phyloP scores from a whole-genome alignment of 192 early-diverging fungal species.

The Backusella tuberculispora region DNA sequence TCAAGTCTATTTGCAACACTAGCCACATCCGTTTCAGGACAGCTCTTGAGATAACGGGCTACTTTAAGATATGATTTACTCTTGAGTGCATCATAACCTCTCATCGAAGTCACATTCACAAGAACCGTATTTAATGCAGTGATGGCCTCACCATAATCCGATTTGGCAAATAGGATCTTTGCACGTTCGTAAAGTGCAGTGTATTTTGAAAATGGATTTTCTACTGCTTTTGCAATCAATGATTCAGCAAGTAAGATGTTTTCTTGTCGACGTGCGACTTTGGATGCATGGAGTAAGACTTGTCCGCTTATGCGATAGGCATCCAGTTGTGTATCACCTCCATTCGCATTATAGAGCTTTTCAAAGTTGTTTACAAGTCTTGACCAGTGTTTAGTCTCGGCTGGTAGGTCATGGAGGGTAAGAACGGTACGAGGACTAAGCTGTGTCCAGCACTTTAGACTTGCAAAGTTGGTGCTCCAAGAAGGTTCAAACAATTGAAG shows the following conservation, averaged over 20 bases:
- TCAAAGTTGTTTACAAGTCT: constrained; percentile 20
- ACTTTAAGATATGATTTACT: constrained; percentile 27
- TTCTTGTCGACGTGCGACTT: constrained; percentile 22
- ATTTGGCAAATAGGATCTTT: constrained; percentile 22
- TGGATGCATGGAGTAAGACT: constrained; percentile 13
- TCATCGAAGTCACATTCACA: neutral
- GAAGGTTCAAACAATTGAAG: constrained; percentile 6
- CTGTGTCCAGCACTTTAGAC: constrained; percentile 11
- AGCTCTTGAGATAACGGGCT: constrained; percentile 22
- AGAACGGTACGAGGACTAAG: neutral
- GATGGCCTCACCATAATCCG: constrained; percentile 4
- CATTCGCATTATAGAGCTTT: neutral
- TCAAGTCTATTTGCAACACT: neutral
- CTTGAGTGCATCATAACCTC: neutral
- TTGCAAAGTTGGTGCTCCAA: neutral
- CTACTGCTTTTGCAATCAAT: constrained; percentile 1
- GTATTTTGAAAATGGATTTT: neutral
- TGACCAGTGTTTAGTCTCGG: constrained; percentile 26
- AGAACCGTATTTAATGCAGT: neutral
- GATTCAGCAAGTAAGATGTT: constrained; percentile 5
- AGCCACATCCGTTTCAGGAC: neutral
- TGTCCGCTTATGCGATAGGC: neutral
- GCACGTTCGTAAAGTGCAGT: constrained; percentile 11
- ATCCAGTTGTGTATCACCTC: neutral
- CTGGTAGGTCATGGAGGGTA: neutral